A percentile compares a stretch with the other conserved stretches of the same genome.
These are phyloP conservation scores for Trichaptum fuscoviolaceum DNA, from an alignment of 768 basidiomycete species.

Conservation along the genomic window DNA sequence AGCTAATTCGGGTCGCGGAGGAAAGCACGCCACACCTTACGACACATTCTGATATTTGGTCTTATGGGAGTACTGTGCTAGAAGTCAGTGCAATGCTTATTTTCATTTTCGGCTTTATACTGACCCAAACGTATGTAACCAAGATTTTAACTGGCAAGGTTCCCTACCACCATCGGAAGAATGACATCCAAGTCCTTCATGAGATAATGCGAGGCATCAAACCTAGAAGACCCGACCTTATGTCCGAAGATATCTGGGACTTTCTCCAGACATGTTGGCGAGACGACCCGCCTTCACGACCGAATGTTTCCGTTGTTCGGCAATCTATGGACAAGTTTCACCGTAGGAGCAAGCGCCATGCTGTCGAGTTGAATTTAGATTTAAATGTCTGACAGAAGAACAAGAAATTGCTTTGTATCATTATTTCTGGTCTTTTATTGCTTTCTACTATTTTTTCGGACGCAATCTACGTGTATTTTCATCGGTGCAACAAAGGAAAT, in stretches of 20 bases:
- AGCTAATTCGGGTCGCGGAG: conserved; percentile 21
- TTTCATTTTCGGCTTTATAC: not conserved
- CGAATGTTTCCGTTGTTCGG: conserved; percentile 5
- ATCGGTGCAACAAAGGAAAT: too few relatives aligned
- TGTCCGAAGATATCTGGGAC: conserved; percentile 5
- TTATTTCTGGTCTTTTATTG: not conserved
- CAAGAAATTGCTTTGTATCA: not conserved
- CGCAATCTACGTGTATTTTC: not conserved
- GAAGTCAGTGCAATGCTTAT: conserved; percentile 21
- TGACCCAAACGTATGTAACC: not conserved
- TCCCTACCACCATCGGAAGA: conserved; percentile 48
- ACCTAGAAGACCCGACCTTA: conserved; percentile 21
- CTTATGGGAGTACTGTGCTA: conserved; percentile 31
- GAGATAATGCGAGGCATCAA: conserved; percentile 49
- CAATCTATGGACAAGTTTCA: conserved; percentile 2
- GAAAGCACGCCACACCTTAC: conserved; percentile 17
- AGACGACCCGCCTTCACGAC: conserved; percentile 6
- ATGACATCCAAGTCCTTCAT: conserved; percentile 50
- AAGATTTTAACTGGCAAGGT: conserved; percentile 47
- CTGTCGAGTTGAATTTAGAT: not conserved
- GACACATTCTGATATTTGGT: conserved; percentile 29
- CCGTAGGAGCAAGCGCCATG: not conserved
- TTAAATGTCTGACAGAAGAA: not conserved
- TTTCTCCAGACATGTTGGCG: conserved; percentile 8
- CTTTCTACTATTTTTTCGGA: not conserved